These are phyloP conservation scores for Ophiostoma ulmi DNA, from an alignment of 2,329 filamentous ascomycete genomes.

Conservation along the genomic window DNA sequence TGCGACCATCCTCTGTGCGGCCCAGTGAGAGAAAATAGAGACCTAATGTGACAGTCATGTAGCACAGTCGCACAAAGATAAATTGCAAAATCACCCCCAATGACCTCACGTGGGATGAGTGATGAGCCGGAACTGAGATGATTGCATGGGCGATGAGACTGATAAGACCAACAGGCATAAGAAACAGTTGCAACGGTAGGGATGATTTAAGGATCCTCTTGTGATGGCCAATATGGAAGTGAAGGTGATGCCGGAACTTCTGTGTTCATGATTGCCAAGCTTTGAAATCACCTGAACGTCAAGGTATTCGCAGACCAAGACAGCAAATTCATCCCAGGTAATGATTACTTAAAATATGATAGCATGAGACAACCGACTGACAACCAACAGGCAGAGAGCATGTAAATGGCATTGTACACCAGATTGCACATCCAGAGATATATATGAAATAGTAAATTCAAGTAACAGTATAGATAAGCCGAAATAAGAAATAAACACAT, in stretches of 20 bases:
- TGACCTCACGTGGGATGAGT: conserved; percentile 3
- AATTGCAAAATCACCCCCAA: not conserved
- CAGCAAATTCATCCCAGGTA: not conserved
- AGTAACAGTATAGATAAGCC: not conserved
- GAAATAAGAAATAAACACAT: not conserved
- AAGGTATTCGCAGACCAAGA: not conserved
- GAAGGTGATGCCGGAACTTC: not conserved
- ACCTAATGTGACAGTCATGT: conserved; percentile 4
- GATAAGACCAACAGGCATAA: not conserved
- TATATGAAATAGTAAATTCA: not conserved
- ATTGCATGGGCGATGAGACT: not conserved
- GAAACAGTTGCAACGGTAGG: not conserved
- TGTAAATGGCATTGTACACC: not conserved
- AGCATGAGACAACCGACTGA: not conserved
- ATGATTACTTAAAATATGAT: not conserved
- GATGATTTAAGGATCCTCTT: not conserved
- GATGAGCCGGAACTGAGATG: not conserved
- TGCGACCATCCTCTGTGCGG: not conserved
- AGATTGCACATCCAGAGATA: not conserved
- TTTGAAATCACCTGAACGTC: not conserved
- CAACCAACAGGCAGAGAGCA: not conserved
- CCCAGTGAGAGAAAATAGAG: not conserved
- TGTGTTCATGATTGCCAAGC: not conserved
- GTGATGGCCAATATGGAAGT: not conserved
- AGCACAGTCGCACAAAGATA: not conserved